Conservation (phyloP, 164 flowering plant genomes). For the Chimonanthus salicifolius region DNA sequence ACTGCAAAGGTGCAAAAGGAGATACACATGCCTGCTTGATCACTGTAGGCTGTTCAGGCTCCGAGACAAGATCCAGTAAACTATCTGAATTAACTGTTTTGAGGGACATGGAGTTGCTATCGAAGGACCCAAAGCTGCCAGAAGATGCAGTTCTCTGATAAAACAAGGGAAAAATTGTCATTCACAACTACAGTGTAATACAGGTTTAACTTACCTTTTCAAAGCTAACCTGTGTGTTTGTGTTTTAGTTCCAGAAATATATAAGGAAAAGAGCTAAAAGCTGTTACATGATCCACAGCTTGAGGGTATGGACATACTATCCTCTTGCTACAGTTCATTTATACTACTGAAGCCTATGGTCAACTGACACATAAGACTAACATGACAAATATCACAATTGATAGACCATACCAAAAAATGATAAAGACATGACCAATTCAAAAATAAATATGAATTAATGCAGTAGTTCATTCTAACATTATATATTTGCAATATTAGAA, state of each 20-base stretch:
- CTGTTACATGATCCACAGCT: not conserved
- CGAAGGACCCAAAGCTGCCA: slow-evolving; percentile 62
- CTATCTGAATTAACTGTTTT: slow-evolving; percentile 40
- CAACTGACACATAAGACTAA: not conserved
- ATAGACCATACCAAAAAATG: not conserved
- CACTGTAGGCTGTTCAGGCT: slow-evolving; percentile 37
- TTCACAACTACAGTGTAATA: not conserved
- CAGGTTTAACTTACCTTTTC: not conserved
- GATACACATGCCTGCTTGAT: slow-evolving; percentile 20
- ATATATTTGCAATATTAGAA: not conserved
- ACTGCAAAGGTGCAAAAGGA: slow-evolving; percentile 19
- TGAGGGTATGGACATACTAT: not conserved
- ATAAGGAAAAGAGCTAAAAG: not conserved
- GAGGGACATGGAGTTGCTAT: slow-evolving; percentile 52
- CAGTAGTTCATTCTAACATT: not conserved
- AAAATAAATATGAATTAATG: not conserved
- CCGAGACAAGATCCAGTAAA: slow-evolving; percentile 32
- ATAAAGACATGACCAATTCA: not conserved
- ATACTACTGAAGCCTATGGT: not conserved
- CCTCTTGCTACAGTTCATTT: not conserved
- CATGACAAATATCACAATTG: not conserved
- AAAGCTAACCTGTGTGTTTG: not conserved
- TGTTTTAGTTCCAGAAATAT: not conserved
- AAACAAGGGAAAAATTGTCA: slow-evolving; percentile 8
- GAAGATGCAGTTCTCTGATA: slow-evolving; percentile 65